phyloP scores from a whole-genome alignment of 192 early-diverging fungal genomes.

The Mortierella hygrophila region DNA sequence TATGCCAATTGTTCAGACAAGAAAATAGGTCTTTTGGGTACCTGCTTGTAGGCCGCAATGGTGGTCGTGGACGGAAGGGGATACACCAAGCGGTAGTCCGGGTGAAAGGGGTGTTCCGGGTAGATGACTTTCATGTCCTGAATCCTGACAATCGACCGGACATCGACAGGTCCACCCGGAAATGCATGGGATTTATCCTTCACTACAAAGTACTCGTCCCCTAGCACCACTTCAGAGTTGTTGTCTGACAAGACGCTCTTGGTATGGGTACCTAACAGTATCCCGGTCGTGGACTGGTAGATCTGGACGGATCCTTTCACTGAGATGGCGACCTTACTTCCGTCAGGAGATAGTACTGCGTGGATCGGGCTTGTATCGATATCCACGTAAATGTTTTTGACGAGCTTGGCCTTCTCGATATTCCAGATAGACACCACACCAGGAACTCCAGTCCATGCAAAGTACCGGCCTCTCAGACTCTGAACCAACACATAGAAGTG shows the following conservation, averaged over 20 bases:
- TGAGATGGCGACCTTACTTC: conserved; percentile 8
- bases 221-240: conserved; percentile 3
- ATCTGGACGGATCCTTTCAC: conserved; percentile 1
- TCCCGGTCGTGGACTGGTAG: neutral
- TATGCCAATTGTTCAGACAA: neutral
- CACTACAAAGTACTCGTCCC: conserved; percentile 4
- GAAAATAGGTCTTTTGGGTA: neutral
- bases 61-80: neutral
- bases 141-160: conserved; percentile 1
- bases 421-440: conserved; percentile 20
- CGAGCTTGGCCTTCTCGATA: neutral
- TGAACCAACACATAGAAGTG: neutral
- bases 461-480: conserved; percentile 12
- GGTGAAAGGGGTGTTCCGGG: neutral
- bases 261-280: neutral
- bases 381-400: neutral
- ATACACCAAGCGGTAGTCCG: neutral
- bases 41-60: neutral
- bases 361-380: neutral
- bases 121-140: neutral
- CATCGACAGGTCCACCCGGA: neutral
- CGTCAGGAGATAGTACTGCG: conserved; percentile 4
- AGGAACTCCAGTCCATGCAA: neutral
- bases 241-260: neutral
- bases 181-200: neutral